phyloP scores from a whole-genome alignment of 495 filamentous ascomycete genomes.

The Penicilliopsis zonata region DNA sequence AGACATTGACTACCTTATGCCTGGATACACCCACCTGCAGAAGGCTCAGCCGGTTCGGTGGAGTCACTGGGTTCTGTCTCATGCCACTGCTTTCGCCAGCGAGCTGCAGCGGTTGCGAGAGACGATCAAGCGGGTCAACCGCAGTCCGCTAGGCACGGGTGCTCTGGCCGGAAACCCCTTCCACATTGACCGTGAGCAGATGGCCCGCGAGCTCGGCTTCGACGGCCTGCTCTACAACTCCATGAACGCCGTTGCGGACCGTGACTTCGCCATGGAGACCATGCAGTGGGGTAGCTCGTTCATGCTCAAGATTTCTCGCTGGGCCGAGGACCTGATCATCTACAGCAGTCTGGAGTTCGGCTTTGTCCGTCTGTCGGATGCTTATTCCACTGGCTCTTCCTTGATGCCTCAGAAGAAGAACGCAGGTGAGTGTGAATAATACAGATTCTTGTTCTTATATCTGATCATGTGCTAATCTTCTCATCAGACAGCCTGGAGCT shows the following conservation, averaged over 20 bases:
- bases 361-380: conserved; percentile 73
- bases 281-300: conserved; percentile 82
- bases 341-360: conserved; percentile 75
- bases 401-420: conserved; percentile 89
- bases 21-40: conserved; percentile 81
- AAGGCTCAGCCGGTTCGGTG: conserved; percentile 83
- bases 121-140: conserved; percentile 63
- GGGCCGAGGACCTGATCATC: conserved; percentile 84
- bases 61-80: conserved; percentile 77
- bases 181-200: conserved; percentile 74
- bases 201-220: conserved; percentile 85
- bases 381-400: conserved; percentile 72
- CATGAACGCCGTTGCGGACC: conserved; percentile 71
- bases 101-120: conserved; percentile 75
- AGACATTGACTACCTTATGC: conserved; percentile 57
- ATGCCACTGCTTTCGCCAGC: conserved; percentile 60
- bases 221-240: conserved; percentile 72
- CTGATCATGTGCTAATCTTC: no score
- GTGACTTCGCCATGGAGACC: conserved; percentile 82
- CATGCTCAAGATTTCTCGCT: conserved; percentile 79
- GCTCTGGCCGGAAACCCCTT: conserved; percentile 91
- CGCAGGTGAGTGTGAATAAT: conserved; percentile 20
- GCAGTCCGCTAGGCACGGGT: conserved; percentile 69
- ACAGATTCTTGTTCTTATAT: no score
- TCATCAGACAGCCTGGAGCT: conserved; percentile 76